phyloP scores from a whole-genome alignment of 495 filamentous ascomycete genomes.

The Jackrogersella multiformis region DNA sequence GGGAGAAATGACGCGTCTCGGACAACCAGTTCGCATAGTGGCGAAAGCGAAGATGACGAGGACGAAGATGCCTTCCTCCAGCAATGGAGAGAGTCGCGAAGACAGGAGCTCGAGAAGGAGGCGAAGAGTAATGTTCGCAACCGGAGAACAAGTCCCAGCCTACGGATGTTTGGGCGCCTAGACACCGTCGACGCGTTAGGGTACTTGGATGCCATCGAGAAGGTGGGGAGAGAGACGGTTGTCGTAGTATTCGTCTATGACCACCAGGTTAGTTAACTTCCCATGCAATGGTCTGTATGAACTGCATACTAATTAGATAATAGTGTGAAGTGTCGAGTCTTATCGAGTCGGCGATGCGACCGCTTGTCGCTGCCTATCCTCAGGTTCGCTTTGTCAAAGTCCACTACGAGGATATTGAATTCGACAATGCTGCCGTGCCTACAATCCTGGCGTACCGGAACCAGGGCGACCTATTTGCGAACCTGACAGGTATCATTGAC shows the following conservation, averaged over 20 bases:
- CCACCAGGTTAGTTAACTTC: slow-evolving; percentile 70
- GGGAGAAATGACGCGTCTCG: slow-evolving; percentile 37
- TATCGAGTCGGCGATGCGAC: slow-evolving; percentile 78
- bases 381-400: slow-evolving; percentile 88
- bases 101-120: slow-evolving; percentile 75
- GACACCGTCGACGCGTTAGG: slow-evolving; percentile 88
- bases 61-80: slow-evolving; percentile 85
- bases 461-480: slow-evolving; percentile 87
- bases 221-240: slow-evolving; percentile 77
- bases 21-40: slow-evolving; percentile 27
- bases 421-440: slow-evolving; percentile 88
- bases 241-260: slow-evolving; percentile 98
- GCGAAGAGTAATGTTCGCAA: slow-evolving; percentile 55
- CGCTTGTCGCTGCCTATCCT: slow-evolving; percentile 73
- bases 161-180: slow-evolving; percentile 78
- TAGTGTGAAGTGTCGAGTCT: slow-evolving; percentile 78
- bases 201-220: slow-evolving; percentile 95
- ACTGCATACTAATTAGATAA: slow-evolving; percentile 33
- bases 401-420: slow-evolving; percentile 92
- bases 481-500: slow-evolving; percentile 83
- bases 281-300: not conserved
- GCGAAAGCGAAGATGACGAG: slow-evolving; percentile 67
- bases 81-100: slow-evolving; percentile 80
- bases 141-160: slow-evolving; percentile 72
- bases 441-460: slow-evolving; percentile 88